Base-by-base conservation (phyloP, 75 land plant genomes). In the Pinus tabuliformis region DNA sequence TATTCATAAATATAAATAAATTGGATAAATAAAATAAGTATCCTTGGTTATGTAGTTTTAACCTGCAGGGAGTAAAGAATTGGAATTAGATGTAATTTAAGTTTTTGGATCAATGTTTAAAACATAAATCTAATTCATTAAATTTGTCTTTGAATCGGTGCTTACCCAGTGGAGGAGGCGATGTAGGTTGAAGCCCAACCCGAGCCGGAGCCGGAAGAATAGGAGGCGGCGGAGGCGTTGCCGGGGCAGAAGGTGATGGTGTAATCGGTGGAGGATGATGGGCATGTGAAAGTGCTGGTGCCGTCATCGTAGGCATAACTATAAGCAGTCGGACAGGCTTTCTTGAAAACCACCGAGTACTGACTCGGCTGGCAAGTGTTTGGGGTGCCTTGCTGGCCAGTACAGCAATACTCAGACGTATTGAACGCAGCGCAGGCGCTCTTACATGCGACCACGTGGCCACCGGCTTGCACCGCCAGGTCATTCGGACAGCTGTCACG, bases 241-340 rank as follows among this genome's bases (percentile, higher is more conserved):
- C 22, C 73, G 17, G 70, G 20, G 77, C 90, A 88, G 71, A 74
- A 62, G 26, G 85, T 72, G 18, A 63, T 18, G 13, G 61, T 76
- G 79, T 89, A 88, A n/a, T 22, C 83, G 15, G 59, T 79, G n/a
- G 54, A 73, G 52, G 8, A 45, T 45, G 52, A 45, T 36, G 76
- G 37, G 82, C 89, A 88, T 11, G 87, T 88, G 79, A 88, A 88
- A 58, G 81, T 85, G 82, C 86, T 84, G 73, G 73, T 77, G 64
- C 82, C 76, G 72, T 88, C 89, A 62, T 88, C 89, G 68, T 85
- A 88, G 26, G 89, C 89, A 62, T 88, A 88, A 74, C 89, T 88
- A 73, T 88, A 88, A 18, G 89, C 89, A 3, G 58, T 77, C 2
- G 89, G 88, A 78, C 89, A 85, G 6, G 88, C 84, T 14, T 61